Base-by-base conservation (phyloP, 192 early-diverging fungal genomes). In the Glomus cerebriforme region DNA sequence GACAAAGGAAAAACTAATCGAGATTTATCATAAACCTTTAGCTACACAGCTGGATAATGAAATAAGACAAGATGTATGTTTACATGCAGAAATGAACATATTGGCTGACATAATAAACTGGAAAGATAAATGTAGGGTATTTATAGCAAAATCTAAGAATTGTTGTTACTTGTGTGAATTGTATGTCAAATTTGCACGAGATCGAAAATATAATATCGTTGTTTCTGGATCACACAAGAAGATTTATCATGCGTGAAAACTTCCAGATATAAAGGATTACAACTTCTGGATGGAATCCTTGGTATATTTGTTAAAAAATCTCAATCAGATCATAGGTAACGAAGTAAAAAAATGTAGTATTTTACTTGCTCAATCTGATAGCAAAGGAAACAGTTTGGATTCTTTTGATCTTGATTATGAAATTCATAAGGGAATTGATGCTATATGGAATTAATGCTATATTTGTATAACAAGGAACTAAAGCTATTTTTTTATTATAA, bases 81-180 rank as follows among this genome's bases (percentile, higher is more conserved):
- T 62, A 62, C n/a, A 62, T 24, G n/a, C 24, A 27, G 60, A 62
- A 62, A n/a, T 62, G 60, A 62, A 63, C n/a, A 29, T 63, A 10
- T 24, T 26, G n/a, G 10, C 60, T 4, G 19, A 63, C 8, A 63
- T 63, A 27, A 26, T 62, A 63, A 26, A 29, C 12, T 26, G 19
- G 8, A 29, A 29, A 63, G 10, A 27, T 24, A 63, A 29, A 63
- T 1, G 9, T 10, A 27, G 26, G 60, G n/a, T 1, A 7, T 29
- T 63, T 29, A 63, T 63, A 63, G 60, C 60, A 26, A 26, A 29
- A 63, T 49, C 47, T 49, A 49, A 49, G 47, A 1, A 49, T 17
- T 17, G 47, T 49, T 49, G 47, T 13, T 49, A 49, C 13, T 49
- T 49, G 13, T 47, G 45, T 47, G 10, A 47, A 47, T 47, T 47